A percentile compares a stretch with the other conserved stretches of the same genome.
Evolutionary conservation across 2,329 filamentous ascomycete species (phyloP).

Genomic region (Aspergillus novofumigatus): DNA sequence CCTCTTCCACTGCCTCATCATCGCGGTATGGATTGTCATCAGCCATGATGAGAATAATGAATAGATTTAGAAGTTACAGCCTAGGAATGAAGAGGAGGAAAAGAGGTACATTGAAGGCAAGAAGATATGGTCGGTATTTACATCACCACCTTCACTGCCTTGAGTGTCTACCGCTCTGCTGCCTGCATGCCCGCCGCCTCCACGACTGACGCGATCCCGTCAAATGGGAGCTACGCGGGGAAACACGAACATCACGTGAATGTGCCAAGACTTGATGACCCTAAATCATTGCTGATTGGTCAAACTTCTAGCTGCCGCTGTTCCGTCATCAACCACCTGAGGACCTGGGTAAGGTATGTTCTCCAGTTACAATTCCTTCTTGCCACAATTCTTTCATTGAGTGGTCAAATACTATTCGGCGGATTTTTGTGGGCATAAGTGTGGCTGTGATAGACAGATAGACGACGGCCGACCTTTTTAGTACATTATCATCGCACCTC

Average conservation of each 20-base stretch:
- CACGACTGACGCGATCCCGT: conserved; percentile 21
- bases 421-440: background rate
- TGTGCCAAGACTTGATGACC: conserved; percentile 25
- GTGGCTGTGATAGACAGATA: background rate
- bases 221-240: conserved; percentile 17
- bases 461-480: background rate
- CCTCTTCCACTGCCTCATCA: conserved; percentile 41
- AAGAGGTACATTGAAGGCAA: background rate
- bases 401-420: background rate
- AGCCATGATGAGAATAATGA: conserved; percentile 24
- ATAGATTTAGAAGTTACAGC: background rate
- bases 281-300: conserved; percentile 26
- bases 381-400: background rate
- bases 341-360: too few species aligned
- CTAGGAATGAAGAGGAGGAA: background rate
- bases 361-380: background rate
- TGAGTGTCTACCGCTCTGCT: conserved; percentile 18
- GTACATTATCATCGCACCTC: background rate
- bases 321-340: conserved; percentile 13
- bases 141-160: background rate
- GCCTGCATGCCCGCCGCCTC: conserved; percentile 9
- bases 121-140: background rate
- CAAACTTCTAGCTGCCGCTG: conserved; percentile 4
- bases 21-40: conserved; percentile 35
- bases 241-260: conserved; percentile 36